Evolutionary conservation across 2,329 filamentous ascomycete genomes (phyloP).

Genomic region (Alternaria solani): DNA sequence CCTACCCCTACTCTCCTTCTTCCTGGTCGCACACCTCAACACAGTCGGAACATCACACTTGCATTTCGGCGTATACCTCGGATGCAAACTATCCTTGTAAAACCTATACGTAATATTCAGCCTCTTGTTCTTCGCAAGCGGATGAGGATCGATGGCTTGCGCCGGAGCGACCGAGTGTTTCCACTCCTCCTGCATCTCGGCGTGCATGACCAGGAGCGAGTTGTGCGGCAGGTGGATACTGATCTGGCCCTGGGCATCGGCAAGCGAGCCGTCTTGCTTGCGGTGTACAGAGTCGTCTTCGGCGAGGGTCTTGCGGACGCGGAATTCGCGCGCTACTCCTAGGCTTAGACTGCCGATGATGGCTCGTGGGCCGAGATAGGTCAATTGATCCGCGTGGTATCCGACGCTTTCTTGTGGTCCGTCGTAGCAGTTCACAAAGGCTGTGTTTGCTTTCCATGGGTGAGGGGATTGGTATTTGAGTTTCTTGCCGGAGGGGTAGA

Average conservation of each 20-base stretch:
- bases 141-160: conserved; percentile 81
- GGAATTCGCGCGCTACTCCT: conserved; percentile 92
- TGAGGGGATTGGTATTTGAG: conserved; percentile 77
- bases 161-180: conserved; percentile 86
- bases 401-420: conserved; percentile 84
- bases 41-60: conserved; percentile 73
- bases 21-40: conserved; percentile 80
- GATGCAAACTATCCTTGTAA: conserved; percentile 80
- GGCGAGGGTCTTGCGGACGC: conserved; percentile 78
- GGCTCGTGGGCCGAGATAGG: conserved; percentile 87
- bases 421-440: conserved; percentile 93
- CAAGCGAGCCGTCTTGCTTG: conserved; percentile 48
- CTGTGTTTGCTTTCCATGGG: conserved; percentile 84
- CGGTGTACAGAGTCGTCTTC: conserved; percentile 57
- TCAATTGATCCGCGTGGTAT: conserved; percentile 91
- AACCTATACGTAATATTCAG: conserved; percentile 96
- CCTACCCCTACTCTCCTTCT: conserved; percentile 75
- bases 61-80: conserved; percentile 79
- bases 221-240: conserved; percentile 95
- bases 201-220: conserved; percentile 92
- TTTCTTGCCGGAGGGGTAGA: conserved; percentile 75
- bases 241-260: conserved; percentile 82
- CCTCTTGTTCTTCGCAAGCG: conserved; percentile 77
- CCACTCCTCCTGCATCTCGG: conserved; percentile 97
- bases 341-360: conserved; percentile 90